phyloP scores from a whole-genome alignment of 495 filamentous ascomycete species.

The Pyronema omphalodes region DNA sequence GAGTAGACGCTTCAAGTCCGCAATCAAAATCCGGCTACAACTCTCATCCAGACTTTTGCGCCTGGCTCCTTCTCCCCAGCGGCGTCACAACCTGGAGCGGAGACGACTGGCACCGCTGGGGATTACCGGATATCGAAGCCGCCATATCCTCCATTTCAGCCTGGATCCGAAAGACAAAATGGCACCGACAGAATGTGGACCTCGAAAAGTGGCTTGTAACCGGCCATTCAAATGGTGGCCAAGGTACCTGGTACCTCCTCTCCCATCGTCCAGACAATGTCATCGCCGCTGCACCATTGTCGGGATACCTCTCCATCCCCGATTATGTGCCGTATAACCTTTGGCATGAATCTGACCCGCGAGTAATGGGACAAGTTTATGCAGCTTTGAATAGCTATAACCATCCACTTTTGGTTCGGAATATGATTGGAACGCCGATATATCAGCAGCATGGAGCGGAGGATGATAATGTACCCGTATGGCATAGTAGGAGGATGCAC shows the following conservation, averaged over 20 bases:
- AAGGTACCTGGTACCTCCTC: conserved; percentile 40
- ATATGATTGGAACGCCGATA: conserved; percentile 36
- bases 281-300: conserved; percentile 37
- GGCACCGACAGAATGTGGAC: conserved; percentile 32
- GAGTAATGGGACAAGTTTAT: conserved; percentile 28
- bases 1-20: conserved; percentile 34
- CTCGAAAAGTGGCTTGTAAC: conserved; percentile 34
- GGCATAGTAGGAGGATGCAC: conserved; percentile 37
- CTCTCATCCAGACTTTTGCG: conserved; percentile 32
- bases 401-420: conserved; percentile 36
- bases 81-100: conserved; percentile 44
- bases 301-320: conserved; percentile 42
- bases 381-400: conserved; percentile 33
- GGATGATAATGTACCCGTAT: conserved; percentile 42
- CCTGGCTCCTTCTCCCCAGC: conserved; percentile 40
- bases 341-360: conserved; percentile 37
- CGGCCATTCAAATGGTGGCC: conserved; percentile 44
- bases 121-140: conserved; percentile 37
- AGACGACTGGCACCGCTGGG: conserved; percentile 47
- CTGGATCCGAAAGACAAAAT: conserved; percentile 33
- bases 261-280: conserved; percentile 37
- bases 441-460: conserved; percentile 37
- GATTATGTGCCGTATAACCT: conserved; percentile 42
- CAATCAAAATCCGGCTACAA: conserved; percentile 32
- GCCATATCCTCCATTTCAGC: conserved; percentile 31